Base-by-base conservation (phyloP, 306 rosid species). In the Sphenostylis stenocarpa region DNA sequence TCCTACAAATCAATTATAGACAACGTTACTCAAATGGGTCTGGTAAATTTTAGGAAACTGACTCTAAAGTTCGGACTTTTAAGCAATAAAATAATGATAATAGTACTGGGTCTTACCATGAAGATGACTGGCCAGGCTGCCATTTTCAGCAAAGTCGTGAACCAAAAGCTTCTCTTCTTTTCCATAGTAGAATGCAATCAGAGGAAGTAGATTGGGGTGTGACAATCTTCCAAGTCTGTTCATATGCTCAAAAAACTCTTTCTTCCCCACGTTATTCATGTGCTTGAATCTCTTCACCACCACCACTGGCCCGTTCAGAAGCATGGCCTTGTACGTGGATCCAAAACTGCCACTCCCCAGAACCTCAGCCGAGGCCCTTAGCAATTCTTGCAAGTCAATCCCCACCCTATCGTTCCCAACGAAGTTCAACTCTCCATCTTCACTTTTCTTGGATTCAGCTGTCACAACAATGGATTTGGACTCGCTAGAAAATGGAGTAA, bases 271-370 rank as follows among this genome's bases (percentile, higher is more conserved):
- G 24, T 23, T 87, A 47, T 88, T 89, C 97, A 95, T 88, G 58
- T 86, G 68, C 85, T 80, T 87, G 68, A 95, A 89, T 77, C 97
- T 90, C 87, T 92, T 95, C 83, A 95, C 99, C 13, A 86, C 97
- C 84, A 90, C 72, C 68, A 86, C 80, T 2, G 86, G 75, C 68
- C 97, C 97, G 19, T 19, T 85, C 51, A 76, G 3, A 53, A 95
- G 75, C 81, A 75, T 67, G 2, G 97, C 97, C 69, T 92, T 95
- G 45, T 89, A 95, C 0, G 97, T 88, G 0, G 97, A 88, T 15
- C 97, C 99, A 75, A 95, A 89, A 16, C 92, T 86, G 2, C 97
- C 97, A 80, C 92, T 86, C 0, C 97, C 99, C 10, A 95, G 58
- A 36, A 92, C 91, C 84, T 90, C 92, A 7, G 97, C 97, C 0